Percentiles rank a stretch among this genome's conserved stretches.
phyloP scores from a whole-genome alignment of 768 basidiomycete species.

The Tulasnella sp. region DNA sequence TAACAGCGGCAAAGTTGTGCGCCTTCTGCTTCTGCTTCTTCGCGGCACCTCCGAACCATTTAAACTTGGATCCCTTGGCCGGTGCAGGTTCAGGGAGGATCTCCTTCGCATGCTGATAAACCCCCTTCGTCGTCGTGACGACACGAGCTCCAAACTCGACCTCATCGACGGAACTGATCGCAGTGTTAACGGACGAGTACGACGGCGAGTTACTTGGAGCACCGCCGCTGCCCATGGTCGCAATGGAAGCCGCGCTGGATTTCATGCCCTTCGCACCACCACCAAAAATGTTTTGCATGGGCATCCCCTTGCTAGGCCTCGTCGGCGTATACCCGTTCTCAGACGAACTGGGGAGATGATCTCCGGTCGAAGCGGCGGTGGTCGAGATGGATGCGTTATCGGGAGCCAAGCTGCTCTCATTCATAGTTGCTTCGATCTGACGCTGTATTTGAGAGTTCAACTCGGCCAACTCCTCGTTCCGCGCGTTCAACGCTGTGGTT shows the following conservation, averaged over 20 bases:
- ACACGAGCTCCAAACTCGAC: slow-evolving; percentile 27
- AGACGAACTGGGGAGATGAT: not conserved
- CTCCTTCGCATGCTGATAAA: slow-evolving; percentile 11
- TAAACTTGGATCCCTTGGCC: slow-evolving; percentile 27
- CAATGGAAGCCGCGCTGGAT: not conserved
- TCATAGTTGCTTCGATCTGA: slow-evolving; percentile 44
- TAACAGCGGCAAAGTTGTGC: slow-evolving; percentile 85
- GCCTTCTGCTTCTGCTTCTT: slow-evolving; percentile 28
- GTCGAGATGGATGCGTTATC: slow-evolving; percentile 13
- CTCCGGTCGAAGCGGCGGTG: not conserved
- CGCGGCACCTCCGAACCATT: slow-evolving; percentile 29
- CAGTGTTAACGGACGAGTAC: slow-evolving; percentile 21
- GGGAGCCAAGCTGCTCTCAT: slow-evolving; percentile 21
- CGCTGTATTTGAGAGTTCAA: slow-evolving; percentile 73
- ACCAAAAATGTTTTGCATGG: not conserved
- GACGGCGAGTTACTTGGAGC: slow-evolving; percentile 14
- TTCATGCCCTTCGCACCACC: not conserved
- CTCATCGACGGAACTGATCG: slow-evolving; percentile 20
- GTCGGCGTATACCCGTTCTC: not conserved
- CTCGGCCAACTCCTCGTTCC: slow-evolving; percentile 88
- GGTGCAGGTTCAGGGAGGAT: slow-evolving; percentile 16
- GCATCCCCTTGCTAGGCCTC: not conserved
- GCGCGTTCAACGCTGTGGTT: slow-evolving; percentile 75
- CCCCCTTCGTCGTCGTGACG: slow-evolving; percentile 19
- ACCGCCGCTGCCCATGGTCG: not conserved